Percentiles rank a stretch among this genome's conserved stretches.
These are phyloP conservation scores for Primulina eburnea DNA, from an alignment of 257 asterid genomes.

Conservation along the genomic window DNA sequence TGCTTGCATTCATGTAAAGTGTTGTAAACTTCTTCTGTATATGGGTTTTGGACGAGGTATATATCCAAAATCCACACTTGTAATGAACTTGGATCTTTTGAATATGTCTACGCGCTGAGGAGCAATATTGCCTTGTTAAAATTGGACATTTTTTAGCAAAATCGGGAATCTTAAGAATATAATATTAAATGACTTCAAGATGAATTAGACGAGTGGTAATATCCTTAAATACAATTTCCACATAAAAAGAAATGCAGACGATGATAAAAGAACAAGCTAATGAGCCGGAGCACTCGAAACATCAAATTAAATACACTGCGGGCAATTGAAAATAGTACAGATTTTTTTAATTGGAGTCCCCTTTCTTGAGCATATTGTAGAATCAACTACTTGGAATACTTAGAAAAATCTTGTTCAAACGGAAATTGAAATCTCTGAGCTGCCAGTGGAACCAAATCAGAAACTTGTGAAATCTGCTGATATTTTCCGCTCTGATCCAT, in stretches of 20 bases:
- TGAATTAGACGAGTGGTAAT: not conserved
- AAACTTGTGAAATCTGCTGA: slow-evolving; percentile 36
- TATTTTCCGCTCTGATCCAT: slow-evolving; percentile 38
- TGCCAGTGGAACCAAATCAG: slow-evolving; percentile 31
- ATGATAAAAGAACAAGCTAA: not conserved
- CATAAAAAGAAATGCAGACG: not conserved
- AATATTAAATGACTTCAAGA: too few species aligned
- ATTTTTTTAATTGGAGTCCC: not conserved
- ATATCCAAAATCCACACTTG: not conserved
- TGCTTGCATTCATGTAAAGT: not conserved
- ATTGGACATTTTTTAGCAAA: not conserved
- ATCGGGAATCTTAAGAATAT: not conserved
- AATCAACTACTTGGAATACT: slow-evolving; percentile 29
- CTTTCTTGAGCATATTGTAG: not conserved
- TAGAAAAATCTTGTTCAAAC: slow-evolving; percentile 35
- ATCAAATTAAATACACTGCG: not conserved
- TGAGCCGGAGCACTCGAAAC: not conserved
- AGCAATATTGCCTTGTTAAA: not conserved
- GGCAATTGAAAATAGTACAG: too few species aligned
- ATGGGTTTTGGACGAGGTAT: not conserved
- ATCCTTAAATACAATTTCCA: not conserved
- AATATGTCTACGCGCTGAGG: not conserved
- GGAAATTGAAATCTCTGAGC: slow-evolving; percentile 42
- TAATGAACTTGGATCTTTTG: not conserved
- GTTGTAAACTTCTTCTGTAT: not conserved